A percentile compares a stretch with the other conserved stretches of the same genome.
phyloP scores from a whole-genome alignment of 225 moss, liverwort and hornwort genomes.

The Bryum argenteum region DNA sequence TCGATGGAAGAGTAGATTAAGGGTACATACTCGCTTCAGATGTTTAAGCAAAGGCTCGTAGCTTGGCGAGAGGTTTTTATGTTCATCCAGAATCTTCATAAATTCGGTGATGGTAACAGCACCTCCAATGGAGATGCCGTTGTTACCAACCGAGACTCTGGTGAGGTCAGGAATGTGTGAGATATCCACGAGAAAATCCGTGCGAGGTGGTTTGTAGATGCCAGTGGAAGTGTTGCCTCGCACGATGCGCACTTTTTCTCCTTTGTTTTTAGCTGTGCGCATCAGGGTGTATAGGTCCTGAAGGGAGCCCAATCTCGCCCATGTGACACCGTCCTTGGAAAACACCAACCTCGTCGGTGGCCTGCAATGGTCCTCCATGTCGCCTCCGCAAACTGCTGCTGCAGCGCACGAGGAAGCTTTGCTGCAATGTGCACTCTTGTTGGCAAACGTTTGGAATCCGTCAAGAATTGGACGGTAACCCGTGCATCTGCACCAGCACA shows the following conservation, averaged over 20 bases:
- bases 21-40: conserved; percentile 55
- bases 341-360: conserved; percentile 38
- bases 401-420: conserved; percentile 35
- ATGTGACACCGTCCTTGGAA: conserved; percentile 63
- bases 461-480: conserved; percentile 83
- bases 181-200: conserved; percentile 64
- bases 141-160: conserved; percentile 37
- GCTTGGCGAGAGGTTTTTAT: conserved; percentile 59
- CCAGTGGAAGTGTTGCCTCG: conserved; percentile 78
- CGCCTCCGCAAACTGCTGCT: conserved; percentile 39
- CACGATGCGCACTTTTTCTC: conserved; percentile 67
- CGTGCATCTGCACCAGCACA: conserved; percentile 60
- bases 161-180: conserved; percentile 60
- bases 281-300: conserved; percentile 63
- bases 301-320: conserved; percentile 61
- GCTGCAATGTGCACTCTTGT: conserved; percentile 34
- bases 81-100: conserved; percentile 60
- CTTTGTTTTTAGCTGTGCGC: conserved; percentile 45
- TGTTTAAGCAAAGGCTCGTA: conserved; percentile 76
- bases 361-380: conserved; percentile 68
- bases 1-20: not conserved
- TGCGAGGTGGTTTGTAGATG: conserved; percentile 55
- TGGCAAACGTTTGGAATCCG: conserved; percentile 72
- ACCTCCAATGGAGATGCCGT: conserved; percentile 62
- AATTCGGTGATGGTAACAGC: conserved; percentile 70